Conservation (phyloP, 2,329 filamentous ascomycete genomes). For the Sporothrix phasma region DNA sequence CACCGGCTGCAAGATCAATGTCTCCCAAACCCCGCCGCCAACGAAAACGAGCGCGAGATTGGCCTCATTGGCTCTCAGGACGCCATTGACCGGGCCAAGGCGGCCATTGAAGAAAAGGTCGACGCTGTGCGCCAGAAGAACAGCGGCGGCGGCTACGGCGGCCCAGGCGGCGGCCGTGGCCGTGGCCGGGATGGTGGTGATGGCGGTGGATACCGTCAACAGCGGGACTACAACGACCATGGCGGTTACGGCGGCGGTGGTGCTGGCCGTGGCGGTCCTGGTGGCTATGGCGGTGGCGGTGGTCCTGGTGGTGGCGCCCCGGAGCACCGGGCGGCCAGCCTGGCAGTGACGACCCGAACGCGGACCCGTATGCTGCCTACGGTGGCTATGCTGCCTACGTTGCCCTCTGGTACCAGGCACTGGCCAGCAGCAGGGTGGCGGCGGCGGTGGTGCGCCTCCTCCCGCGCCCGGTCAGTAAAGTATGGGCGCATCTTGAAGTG, state of each 20-base stretch:
- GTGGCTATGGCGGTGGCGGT: too few species aligned
- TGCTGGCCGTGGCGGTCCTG: conserved; percentile 31
- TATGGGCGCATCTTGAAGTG: neutral
- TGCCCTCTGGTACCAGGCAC: conserved; percentile 69
- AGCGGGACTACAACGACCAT: conserved; percentile 29
- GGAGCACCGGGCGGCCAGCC: conserved; percentile 36
- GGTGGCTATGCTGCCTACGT: conserved; percentile 76
- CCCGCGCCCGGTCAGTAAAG: conserved; percentile 11
- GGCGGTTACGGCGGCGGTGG: conserved; percentile 35
- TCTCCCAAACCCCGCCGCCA: conserved; percentile 70
- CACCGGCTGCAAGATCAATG: conserved; percentile 91
- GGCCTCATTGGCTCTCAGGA: conserved; percentile 69
- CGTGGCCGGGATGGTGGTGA: conserved; percentile 43
- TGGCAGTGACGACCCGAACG: conserved; percentile 37
- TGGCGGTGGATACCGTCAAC: conserved; percentile 38
- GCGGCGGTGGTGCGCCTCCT: conserved; percentile 12
- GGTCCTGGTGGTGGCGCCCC: conserved; percentile 35
- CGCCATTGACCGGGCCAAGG: conserved; percentile 71
- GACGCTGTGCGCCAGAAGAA: conserved; percentile 63
- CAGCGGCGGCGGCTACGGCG: conserved; percentile 34
- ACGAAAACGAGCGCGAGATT: conserved; percentile 76
- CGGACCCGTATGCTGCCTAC: conserved; percentile 69
- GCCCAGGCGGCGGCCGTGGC: conserved; percentile 32
- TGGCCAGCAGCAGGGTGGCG: conserved; percentile 27
- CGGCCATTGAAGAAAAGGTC: conserved; percentile 83